Evolutionary conservation across 2,329 filamentous ascomycete species (phyloP).

Genomic region (Claviceps digitariae): DNA sequence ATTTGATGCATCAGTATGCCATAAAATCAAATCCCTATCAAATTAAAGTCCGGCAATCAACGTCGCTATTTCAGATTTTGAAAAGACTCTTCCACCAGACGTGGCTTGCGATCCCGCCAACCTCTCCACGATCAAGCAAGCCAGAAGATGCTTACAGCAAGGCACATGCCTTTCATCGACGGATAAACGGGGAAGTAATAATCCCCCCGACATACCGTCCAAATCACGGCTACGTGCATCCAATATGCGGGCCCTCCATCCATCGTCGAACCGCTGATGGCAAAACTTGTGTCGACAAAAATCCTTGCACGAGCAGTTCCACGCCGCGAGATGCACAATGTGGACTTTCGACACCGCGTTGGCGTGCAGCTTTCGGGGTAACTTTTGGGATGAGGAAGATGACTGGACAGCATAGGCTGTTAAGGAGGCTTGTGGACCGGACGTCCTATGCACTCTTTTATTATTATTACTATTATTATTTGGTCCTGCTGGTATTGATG

Average conservation of each 20-base stretch:
- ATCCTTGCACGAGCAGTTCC: conserved; percentile 82
- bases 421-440: neutral
- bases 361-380: conserved; percentile 10
- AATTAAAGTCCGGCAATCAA: conserved; percentile 33
- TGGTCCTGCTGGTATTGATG: neutral
- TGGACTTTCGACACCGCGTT: conserved; percentile 31
- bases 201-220: no score
- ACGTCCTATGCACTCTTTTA: neutral
- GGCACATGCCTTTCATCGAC: conserved; percentile 26
- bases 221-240: neutral
- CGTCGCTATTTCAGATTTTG: conserved; percentile 58
- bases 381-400: conserved; percentile 29
- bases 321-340: conserved; percentile 58
- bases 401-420: conserved; percentile 53
- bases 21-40: neutral
- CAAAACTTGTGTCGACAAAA: conserved; percentile 52
- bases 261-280: conserved; percentile 12
- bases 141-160: conserved; percentile 81
- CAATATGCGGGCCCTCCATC: neutral
- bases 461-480: no score
- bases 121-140: conserved; percentile 60
- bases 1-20: neutral
- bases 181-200: neutral
- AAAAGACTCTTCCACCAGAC: conserved; percentile 40
- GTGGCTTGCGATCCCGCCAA: conserved; percentile 46